Percentiles rank a stretch among this genome's conserved stretches.
Evolutionary conservation across 495 filamentous ascomycete genomes (phyloP).

Genomic region (Physcia stellaris): DNA sequence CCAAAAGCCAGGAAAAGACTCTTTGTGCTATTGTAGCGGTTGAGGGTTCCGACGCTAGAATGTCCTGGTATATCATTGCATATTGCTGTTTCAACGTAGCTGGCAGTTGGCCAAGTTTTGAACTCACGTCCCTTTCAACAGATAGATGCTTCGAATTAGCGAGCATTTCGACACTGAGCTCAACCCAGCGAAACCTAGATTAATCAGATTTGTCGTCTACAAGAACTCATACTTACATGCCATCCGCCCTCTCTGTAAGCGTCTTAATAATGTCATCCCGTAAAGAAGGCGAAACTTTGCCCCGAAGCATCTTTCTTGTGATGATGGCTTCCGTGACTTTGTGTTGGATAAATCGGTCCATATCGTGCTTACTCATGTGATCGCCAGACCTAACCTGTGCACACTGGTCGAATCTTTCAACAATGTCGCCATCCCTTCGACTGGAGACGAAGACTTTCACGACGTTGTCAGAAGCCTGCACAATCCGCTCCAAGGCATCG

Average conservation of each 20-base stretch:
- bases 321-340: constrained; percentile 14
- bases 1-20: constrained; percentile 14
- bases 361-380: constrained; percentile 20
- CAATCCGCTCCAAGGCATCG: constrained; percentile 14
- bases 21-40: constrained; percentile 8
- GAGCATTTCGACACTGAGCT: constrained; percentile 19
- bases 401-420: constrained; percentile 8
- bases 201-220: background rate
- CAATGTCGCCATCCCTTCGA: constrained; percentile 25
- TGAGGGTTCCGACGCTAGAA: background rate
- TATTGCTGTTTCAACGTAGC: constrained; percentile 16
- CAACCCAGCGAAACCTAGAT: constrained; percentile 24
- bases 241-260: constrained; percentile 16
- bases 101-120: constrained; percentile 17
- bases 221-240: constrained; percentile 19
- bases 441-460: constrained; percentile 29
- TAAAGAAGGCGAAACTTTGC: constrained; percentile 7
- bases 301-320: constrained; percentile 3
- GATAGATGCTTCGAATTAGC: constrained; percentile 10
- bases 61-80: background rate
- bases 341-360: constrained; percentile 15
- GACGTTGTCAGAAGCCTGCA: constrained; percentile 16
- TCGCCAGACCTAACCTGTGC: constrained; percentile 21
- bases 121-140: constrained; percentile 10
- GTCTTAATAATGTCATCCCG: constrained; percentile 14